phyloP scores from a whole-genome alignment of 1,284 basidiomycete species.

The Fomes fomentarius region DNA sequence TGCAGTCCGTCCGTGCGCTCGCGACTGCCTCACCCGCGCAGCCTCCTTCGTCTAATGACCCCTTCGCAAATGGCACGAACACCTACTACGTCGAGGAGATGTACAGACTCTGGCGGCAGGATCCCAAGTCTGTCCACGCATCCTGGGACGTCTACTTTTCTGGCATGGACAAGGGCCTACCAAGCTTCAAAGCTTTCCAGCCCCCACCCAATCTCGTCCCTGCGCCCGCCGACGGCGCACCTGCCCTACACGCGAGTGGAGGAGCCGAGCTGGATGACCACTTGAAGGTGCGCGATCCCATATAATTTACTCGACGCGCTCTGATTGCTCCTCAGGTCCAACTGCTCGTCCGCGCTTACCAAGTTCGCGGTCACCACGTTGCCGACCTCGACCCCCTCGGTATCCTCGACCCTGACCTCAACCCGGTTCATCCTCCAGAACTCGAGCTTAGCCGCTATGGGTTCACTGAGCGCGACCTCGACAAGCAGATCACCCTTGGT shows the following conservation, averaged over 20 bases:
- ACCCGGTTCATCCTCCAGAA: conserved; percentile 78
- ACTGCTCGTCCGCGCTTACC: conserved; percentile 96
- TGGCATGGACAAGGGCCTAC: conserved; percentile 89
- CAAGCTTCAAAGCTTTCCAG: conserved; percentile 84
- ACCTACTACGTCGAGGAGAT: conserved; percentile 97
- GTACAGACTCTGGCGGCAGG: conserved; percentile 90
- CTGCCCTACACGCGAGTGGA: conserved; percentile 73
- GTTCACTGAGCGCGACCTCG: conserved; percentile 91
- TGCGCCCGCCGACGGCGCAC: conserved; percentile 79
- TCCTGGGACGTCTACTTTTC: conserved; percentile 97
- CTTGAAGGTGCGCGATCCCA: conserved; percentile 71
- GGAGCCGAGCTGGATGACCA: conserved; percentile 89
- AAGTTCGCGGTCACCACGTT: conserved; percentile 97
- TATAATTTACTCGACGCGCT: conserved; percentile 2
- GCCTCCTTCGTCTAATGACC: conserved; percentile 71
- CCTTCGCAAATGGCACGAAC: conserved; percentile 91
- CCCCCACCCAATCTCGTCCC: conserved; percentile 79
- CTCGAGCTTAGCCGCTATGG: conserved; percentile 93
- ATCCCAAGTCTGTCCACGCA: conserved; percentile 90
- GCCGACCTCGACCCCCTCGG: conserved; percentile 96
- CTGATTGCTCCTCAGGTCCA: conserved; percentile 66
- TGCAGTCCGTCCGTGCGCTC: conserved; percentile 34
- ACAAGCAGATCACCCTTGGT: conserved; percentile 93
- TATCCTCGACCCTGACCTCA: conserved; percentile 88
- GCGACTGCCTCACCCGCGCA: conserved; percentile 48